Base-by-base conservation (phyloP, 176 grass and related monocot species). In the Olyra latifolia region DNA sequence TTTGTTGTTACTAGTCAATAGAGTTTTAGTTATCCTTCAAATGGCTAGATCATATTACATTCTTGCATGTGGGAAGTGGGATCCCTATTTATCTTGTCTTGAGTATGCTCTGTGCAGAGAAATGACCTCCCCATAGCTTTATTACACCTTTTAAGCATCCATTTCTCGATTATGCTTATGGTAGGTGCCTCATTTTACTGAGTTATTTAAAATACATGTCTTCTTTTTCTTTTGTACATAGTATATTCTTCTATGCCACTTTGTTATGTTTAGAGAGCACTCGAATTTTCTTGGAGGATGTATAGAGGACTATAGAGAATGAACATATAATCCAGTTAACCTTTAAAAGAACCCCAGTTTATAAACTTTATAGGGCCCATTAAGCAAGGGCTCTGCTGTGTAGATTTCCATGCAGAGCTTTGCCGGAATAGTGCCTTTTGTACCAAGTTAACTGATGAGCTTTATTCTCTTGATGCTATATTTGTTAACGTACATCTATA, bases 391-490 rank as follows among this genome's bases (percentile, higher is more conserved):
- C 27, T n/a, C 25, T 68, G 16, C 12, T 47, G 12, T 75, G 7
- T 4, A 35, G 11, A 25, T 14, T 73, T 11, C 10, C 43, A 42
- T 44, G 8, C 68, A 69, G 20, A 68, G 14, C 19, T 38, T 52
- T 7, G 3, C 25, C 22, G 61, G 23, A 57, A 44, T n/a, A 84
- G 42, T 65, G 9, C 13, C 40, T 49, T 84, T 74, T 74, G 10
- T 25, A n/a, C 60, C 2, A 6, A 47, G 10, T 71, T 67, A 68
- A 79, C 39, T 43, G 42, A 58, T 57, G 17, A 13, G 15, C 41
- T 83, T 8, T 66, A 17, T 80, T 79, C 57, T 57, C 11, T 35
- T 79, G 66, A 48, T 65, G 57, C 16, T 48, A 50, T 72, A 27
- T 82, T 43, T 48, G 8, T 54, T 62, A 39, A 47, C 19, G 30